phyloP scores from a whole-genome alignment of 2,329 filamentous ascomycete genomes.

The Penicillium sp. region DNA sequence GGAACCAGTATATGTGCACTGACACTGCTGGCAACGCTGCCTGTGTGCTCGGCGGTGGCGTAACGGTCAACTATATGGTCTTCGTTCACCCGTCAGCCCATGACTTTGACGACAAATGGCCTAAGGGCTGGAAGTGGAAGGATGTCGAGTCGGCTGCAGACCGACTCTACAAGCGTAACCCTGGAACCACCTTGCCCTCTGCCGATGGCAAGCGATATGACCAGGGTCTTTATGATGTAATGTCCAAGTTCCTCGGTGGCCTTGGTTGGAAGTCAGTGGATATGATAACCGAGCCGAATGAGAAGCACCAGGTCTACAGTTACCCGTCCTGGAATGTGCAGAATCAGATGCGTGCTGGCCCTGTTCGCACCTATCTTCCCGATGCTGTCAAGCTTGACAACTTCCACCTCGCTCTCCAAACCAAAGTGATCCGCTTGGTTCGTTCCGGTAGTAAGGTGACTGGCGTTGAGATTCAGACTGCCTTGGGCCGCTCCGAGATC shows the following conservation, averaged over 20 bases:
- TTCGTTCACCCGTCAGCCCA: constrained; percentile 50
- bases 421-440: constrained; percentile 65
- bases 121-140: constrained; percentile 64
- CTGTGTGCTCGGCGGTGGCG: constrained; percentile 30
- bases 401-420: constrained; percentile 66
- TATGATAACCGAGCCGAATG: constrained; percentile 57
- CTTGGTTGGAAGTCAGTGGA: constrained; percentile 64
- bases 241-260: constrained; percentile 57
- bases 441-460: constrained; percentile 61
- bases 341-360: constrained; percentile 65
- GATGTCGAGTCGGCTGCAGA: constrained; percentile 61
- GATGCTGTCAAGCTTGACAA: constrained; percentile 58
- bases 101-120: constrained; percentile 73
- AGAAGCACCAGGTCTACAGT: constrained; percentile 65
- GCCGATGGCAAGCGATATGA: constrained; percentile 65
- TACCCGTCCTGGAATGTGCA: constrained; percentile 67
- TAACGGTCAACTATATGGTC: constrained; percentile 31
- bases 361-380: constrained; percentile 69
- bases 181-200: constrained; percentile 65
- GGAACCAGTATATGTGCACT: constrained; percentile 23
- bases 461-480: constrained; percentile 42
- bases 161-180: constrained; percentile 67
- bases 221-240: constrained; percentile 63
- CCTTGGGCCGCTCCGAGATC: constrained; percentile 51
- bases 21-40: constrained; percentile 24